phyloP scores from a whole-genome alignment of 75 land plant species.

The Ceratopteris richardii region DNA sequence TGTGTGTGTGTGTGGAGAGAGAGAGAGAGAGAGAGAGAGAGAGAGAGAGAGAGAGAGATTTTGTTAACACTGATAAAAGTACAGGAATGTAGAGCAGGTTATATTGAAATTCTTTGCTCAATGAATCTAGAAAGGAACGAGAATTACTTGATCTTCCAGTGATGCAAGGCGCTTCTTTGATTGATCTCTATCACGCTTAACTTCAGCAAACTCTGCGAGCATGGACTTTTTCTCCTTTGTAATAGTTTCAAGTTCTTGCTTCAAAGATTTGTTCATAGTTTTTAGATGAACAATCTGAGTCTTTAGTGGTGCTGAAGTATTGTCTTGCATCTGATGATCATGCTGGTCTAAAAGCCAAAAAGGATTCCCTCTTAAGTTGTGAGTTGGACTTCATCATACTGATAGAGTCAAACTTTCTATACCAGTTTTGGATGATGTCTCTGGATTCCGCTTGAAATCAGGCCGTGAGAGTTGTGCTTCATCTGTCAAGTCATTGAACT shows the following conservation, averaged over 20 bases:
- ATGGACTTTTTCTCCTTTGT: slow-evolving; percentile 7
- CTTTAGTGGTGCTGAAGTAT: not conserved
- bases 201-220: not conserved
- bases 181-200: slow-evolving; percentile 5
- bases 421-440: no score
- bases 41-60: no score
- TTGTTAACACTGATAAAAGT: not conserved
- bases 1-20: no score
- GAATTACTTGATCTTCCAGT: slow-evolving; percentile 6
- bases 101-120: no score
- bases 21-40: no score
- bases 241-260: slow-evolving; percentile 1
- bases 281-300: slow-evolving; percentile 5
- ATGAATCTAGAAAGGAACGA: not conserved
- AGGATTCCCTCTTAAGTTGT: not conserved
- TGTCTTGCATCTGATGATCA: not conserved
- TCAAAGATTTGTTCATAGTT: slow-evolving; percentile 8
- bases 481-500: no score
- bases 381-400: no score
- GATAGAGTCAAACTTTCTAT: no score
- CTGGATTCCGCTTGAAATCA: no score
- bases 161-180: not conserved
- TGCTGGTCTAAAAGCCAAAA: not conserved
- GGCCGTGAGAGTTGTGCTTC: no score
- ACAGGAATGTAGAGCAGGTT: not conserved